Conservation (phyloP, 2,329 filamentous ascomycete species). For the Stagonosporopsis chrysanthemi region DNA sequence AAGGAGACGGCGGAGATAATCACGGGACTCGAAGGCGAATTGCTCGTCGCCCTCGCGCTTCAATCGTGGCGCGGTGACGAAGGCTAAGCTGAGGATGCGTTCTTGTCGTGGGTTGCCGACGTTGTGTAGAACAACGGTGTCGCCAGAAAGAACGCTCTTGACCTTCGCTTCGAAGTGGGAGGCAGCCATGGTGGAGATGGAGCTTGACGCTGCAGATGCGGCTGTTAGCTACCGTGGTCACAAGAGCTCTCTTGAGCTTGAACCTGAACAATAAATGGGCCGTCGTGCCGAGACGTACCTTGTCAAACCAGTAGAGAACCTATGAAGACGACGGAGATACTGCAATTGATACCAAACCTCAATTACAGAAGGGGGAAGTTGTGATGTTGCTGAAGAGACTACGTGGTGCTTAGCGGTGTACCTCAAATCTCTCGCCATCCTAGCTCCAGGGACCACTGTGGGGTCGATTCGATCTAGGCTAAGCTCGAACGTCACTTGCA, state of each 20-base stretch:
- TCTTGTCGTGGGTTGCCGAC: constrained; percentile 82
- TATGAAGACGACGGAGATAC: constrained; percentile 11
- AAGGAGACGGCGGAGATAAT: constrained; percentile 82
- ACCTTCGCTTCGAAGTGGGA: constrained; percentile 61
- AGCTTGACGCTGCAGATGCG: constrained; percentile 14
- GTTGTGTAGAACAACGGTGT: constrained; percentile 85
- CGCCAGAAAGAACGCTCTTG: constrained; percentile 93
- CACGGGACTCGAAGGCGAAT: constrained; percentile 92
- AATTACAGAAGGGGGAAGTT: constrained; percentile 18
- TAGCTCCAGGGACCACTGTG: constrained; percentile 27
- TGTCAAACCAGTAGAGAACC: constrained; percentile 19
- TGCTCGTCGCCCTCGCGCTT: constrained; percentile 90
- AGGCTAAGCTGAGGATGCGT: constrained; percentile 87
- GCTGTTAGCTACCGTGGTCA: constrained; percentile 19
- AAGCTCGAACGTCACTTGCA: constrained; percentile 25
- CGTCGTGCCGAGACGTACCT: constrained; percentile 10
- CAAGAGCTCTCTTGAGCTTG: constrained; percentile 13
- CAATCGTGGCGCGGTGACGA: constrained; percentile 86
- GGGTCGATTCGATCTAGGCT: constrained; percentile 20
- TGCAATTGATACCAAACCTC: constrained; percentile 28
- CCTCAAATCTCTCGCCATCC: constrained; percentile 22
- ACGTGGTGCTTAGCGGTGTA: constrained; percentile 23
- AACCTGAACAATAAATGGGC: background rate
- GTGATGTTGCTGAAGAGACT: constrained; percentile 20
- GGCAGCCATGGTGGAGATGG: constrained; percentile 37